Percentiles rank a stretch among this genome's conserved stretches.
phyloP scores from a whole-genome alignment of 768 basidiomycete species.

The Rhizopogon salebrosus region DNA sequence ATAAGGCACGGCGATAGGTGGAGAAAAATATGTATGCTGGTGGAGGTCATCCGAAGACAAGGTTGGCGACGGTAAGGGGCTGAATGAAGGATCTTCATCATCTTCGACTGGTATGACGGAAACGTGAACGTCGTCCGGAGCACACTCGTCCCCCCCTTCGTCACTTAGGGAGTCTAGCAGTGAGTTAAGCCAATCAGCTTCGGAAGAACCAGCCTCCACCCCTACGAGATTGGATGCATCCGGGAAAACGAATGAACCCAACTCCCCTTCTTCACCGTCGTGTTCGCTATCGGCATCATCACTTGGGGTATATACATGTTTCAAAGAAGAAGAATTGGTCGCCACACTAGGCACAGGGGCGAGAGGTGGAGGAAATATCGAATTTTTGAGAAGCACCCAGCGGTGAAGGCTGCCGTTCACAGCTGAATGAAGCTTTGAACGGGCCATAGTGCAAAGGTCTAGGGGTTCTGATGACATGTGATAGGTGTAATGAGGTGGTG shows the following conservation, averaged over 20 bases:
- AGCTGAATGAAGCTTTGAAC: conserved; percentile 67
- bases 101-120: conserved; percentile 52
- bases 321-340: conserved; percentile 25
- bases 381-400: conserved; percentile 88
- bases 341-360: conserved; percentile 23
- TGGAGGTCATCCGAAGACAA: conserved; percentile 74
- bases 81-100: conserved; percentile 53
- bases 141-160: conserved; percentile 61
- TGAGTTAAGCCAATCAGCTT: conserved; percentile 81
- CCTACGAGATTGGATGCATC: conserved; percentile 57
- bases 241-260: conserved; percentile 77
- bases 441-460: conserved; percentile 59
- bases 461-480: conserved; percentile 45
- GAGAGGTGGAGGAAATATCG: conserved; percentile 53
- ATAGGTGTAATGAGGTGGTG: conserved; percentile 8
- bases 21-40: conserved; percentile 44
- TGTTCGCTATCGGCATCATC: conserved; percentile 47
- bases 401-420: conserved; percentile 68
- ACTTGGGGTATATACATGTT: conserved; percentile 30
- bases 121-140: conserved; percentile 39
- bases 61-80: conserved; percentile 64
- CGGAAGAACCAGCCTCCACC: conserved; percentile 42
- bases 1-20: conserved; percentile 47
- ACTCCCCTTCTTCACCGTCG: conserved; percentile 34
- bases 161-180: conserved; percentile 70